Evolutionary conservation across 345 rosid species (phyloP).

Genomic region (Gossypium anomalum): DNA sequence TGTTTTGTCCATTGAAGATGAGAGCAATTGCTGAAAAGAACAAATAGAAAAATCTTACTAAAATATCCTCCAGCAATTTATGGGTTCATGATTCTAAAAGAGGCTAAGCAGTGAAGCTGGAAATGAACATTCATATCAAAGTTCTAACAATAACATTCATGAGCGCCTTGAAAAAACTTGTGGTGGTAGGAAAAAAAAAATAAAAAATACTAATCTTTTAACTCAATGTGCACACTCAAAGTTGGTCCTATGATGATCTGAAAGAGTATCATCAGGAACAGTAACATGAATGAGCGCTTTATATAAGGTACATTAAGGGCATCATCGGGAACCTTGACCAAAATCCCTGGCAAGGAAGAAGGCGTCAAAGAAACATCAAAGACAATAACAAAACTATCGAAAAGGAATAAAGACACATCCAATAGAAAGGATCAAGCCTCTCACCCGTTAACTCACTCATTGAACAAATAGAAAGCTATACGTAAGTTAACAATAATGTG

Average conservation of each 20-base stretch:
- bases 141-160: background rate
- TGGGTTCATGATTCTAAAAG: slow-evolving; percentile 4
- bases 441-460: background rate
- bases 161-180: background rate
- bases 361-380: background rate
- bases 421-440: background rate
- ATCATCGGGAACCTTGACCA: background rate
- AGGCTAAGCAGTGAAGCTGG: background rate
- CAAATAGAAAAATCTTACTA: slow-evolving; percentile 10
- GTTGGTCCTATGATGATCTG: background rate
- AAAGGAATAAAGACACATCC: background rate
- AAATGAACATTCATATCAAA: background rate
- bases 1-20: slow-evolving; percentile 98
- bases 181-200: background rate
- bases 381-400: background rate
- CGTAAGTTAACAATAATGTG: background rate
- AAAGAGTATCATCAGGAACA: background rate
- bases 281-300: no score
- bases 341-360: no score
- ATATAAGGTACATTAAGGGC: no score
- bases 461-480: background rate
- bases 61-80: slow-evolving; percentile 10
- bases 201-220: background rate
- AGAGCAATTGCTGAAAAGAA: slow-evolving; percentile 71
- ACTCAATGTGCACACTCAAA: background rate